Conservation (phyloP, 352 stramenopile species). For the Sclerospora graminicola region DNA sequence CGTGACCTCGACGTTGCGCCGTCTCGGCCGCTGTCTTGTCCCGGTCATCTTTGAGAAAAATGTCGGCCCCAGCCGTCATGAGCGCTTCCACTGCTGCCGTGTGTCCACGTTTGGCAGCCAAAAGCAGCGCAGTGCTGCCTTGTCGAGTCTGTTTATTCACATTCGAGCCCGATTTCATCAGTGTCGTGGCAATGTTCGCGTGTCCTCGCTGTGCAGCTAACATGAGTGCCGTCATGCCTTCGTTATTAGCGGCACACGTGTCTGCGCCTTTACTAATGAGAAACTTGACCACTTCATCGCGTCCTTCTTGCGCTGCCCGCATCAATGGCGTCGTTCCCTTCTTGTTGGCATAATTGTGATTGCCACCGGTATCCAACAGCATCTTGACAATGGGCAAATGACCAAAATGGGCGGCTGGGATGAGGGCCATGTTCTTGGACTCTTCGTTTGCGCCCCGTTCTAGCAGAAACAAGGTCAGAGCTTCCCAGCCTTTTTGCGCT, state of each 20-base stretch:
- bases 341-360: conserved; percentile 82
- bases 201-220: conserved; percentile 75
- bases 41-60: conserved; percentile 82
- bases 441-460: conserved; percentile 60
- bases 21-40: conserved; percentile 81
- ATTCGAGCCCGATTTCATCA: conserved; percentile 76
- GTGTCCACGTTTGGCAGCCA: conserved; percentile 76
- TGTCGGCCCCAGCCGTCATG: conserved; percentile 71
- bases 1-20: conserved; percentile 65
- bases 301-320: conserved; percentile 77
- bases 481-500: conserved; percentile 67
- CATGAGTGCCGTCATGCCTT: conserved; percentile 86
- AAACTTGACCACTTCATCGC: conserved; percentile 65
- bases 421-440: conserved; percentile 80
- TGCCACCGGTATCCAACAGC: conserved; percentile 51
- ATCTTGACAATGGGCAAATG: conserved; percentile 64
- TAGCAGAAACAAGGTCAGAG: conserved; percentile 62
- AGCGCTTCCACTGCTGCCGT: conserved; percentile 67
- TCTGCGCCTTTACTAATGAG: conserved; percentile 62
- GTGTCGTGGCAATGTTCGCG: conserved; percentile 64
- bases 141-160: conserved; percentile 84
- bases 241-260: conserved; percentile 72
- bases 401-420: conserved; percentile 76
- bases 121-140: conserved; percentile 73
- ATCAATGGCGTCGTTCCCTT: conserved; percentile 83